Conservation (phyloP, 768 basidiomycete species). For the Collybiopsis confluens region DNA sequence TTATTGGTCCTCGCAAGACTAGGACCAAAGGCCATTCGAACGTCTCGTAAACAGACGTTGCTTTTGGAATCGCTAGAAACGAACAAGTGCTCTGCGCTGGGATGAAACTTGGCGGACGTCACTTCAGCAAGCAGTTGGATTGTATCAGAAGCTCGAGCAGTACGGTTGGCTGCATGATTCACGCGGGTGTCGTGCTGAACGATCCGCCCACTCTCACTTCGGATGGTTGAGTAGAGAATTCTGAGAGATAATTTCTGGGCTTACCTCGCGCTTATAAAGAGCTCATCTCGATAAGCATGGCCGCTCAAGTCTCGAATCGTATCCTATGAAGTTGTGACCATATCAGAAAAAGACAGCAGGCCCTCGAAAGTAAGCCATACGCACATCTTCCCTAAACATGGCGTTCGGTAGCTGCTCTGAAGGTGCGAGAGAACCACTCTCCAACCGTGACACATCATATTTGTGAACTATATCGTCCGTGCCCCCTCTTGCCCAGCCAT, state of each 20-base stretch:
- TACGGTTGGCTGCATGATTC: conserved; percentile 18
- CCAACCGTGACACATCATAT: conserved; percentile 46
- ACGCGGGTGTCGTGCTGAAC: conserved; percentile 57
- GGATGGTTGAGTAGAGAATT: neutral
- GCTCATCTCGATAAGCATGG: conserved; percentile 63
- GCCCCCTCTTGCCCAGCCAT: conserved; percentile 41
- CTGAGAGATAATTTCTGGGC: conserved; percentile 7
- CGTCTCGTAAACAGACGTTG: conserved; percentile 62
- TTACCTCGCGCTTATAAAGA: conserved; percentile 69
- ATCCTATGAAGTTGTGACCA: conserved; percentile 36
- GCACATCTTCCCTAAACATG: conserved; percentile 4
- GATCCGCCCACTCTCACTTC: conserved; percentile 69
- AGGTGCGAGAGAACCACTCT: conserved; percentile 8
- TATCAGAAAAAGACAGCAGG: conserved; percentile 2
- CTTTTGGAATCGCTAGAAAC: conserved; percentile 59
- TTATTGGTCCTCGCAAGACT: conserved; percentile 34
- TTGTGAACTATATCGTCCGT: conserved; percentile 46
- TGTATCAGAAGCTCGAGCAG: conserved; percentile 41
- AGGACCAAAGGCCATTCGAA: conserved; percentile 70
- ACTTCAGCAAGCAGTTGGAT: conserved; percentile 53
- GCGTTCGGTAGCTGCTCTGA: neutral
- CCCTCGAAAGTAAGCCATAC: conserved; percentile 6
- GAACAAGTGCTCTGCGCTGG: conserved; percentile 64
- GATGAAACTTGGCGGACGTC: conserved; percentile 65
- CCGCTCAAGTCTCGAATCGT: conserved; percentile 62